Evolutionary conservation across 306 rosid genomes (phyloP).

Genomic region (Cicer chorassanicum): DNA sequence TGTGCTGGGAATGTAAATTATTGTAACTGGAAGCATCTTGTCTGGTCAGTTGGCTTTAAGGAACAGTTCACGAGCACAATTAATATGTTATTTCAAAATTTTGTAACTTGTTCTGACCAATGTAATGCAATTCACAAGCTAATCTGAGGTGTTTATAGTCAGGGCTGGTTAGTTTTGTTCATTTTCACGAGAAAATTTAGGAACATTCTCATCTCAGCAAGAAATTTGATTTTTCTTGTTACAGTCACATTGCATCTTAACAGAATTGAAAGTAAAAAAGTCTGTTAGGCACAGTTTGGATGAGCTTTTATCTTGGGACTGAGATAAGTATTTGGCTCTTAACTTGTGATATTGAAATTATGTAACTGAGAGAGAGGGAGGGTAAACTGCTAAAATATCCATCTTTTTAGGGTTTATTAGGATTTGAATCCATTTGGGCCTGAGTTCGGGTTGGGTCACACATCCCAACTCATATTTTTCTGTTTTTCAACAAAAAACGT

Average conservation of each 20-base stretch:
- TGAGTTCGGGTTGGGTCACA: too few relatives aligned
- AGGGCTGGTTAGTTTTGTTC: neutral
- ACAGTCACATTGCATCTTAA: too few relatives aligned
- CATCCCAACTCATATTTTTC: too few relatives aligned
- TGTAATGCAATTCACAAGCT: neutral
- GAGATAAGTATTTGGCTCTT: neutral
- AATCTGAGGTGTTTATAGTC: neutral
- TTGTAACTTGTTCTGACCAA: neutral
- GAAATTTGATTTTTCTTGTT: neutral
- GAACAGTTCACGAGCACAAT: neutral
- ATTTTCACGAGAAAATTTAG: neutral
- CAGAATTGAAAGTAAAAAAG: too few relatives aligned
- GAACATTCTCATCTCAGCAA: neutral
- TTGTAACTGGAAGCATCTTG: conserved; percentile 27
- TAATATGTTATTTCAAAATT: neutral
- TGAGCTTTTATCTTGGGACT: neutral
- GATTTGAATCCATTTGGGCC: too few relatives aligned
- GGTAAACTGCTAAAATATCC: too few relatives aligned
- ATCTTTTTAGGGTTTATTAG: too few relatives aligned
- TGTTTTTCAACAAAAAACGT: too few relatives aligned
- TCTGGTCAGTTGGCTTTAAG: conserved; percentile 28
- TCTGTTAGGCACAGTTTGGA: neutral
- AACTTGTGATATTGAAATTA: neutral
- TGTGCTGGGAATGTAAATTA: conserved; percentile 24
- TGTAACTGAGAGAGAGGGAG: neutral